Conservation (phyloP, 306 rosid genomes). For the Hippophae tibetana region DNA sequence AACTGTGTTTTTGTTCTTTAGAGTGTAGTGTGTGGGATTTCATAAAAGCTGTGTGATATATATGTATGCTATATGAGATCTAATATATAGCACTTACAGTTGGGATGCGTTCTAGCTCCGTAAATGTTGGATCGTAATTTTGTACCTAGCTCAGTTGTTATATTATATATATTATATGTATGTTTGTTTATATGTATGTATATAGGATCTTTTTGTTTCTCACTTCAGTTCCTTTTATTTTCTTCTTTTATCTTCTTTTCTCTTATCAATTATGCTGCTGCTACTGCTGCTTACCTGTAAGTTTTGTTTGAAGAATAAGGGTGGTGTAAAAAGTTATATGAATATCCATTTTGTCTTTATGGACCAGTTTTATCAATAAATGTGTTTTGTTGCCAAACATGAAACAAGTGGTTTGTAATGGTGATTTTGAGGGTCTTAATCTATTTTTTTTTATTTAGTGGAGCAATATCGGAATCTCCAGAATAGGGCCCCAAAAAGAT, state of each 20-base stretch:
- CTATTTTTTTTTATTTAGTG: too few species aligned
- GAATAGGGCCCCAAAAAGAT: too few species aligned
- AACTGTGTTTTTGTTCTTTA: not conserved
- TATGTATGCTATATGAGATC: too few species aligned
- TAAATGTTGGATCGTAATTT: not conserved
- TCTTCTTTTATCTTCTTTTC: not conserved
- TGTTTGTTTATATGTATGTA: too few species aligned
- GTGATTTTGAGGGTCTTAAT: too few species aligned
- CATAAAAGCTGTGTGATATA: slow-evolving; percentile 1
- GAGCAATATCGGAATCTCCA: too few species aligned
- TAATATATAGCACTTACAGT: too few species aligned
- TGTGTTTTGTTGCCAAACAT: too few species aligned
- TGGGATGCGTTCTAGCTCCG: too few species aligned
- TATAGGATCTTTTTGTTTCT: not conserved
- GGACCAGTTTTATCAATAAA: not conserved
- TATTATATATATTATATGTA: too few species aligned
- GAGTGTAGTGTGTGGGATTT: not conserved
- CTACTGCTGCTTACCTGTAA: not conserved
- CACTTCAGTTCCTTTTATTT: not conserved
- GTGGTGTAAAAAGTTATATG: not conserved
- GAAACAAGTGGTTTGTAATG: too few species aligned
- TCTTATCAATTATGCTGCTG: not conserved
- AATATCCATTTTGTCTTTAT: not conserved
- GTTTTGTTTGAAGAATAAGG: not conserved
- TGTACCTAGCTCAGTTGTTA: too few species aligned